Evolutionary conservation across 75 land plant genomes (phyloP).

Genomic region (Pseudotsuga menziesii): DNA sequence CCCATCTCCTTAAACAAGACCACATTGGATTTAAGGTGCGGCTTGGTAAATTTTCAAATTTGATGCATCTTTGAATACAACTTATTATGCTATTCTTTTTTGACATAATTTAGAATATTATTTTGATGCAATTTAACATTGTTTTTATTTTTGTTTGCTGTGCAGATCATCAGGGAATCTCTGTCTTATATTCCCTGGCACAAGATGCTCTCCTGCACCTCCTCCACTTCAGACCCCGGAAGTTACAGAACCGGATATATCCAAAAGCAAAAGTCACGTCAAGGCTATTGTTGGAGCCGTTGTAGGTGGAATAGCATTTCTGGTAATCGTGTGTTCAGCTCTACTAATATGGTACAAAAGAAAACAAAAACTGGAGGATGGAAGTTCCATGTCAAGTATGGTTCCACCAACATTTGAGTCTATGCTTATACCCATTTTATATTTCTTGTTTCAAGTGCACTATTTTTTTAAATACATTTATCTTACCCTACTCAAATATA

Average conservation of each 20-base stretch:
- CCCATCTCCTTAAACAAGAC: conserved; percentile 44
- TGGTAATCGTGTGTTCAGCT: conserved; percentile 14
- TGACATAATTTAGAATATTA: too few species aligned
- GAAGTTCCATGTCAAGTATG: conserved; percentile 8
- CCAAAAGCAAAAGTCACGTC: conserved; percentile 16
- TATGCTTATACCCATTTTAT: neutral
- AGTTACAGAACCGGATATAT: conserved; percentile 25
- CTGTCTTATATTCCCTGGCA: conserved; percentile 38
- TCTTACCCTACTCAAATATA: too few species aligned
- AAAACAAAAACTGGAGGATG: conserved; percentile 17
- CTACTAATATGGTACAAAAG: conserved; percentile 19
- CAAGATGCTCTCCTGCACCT: conserved; percentile 25
- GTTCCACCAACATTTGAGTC: neutral
- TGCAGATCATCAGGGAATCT: conserved; percentile 61
- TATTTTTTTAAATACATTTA: too few species aligned
- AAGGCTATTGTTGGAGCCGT: conserved; percentile 31
- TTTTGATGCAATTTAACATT: too few species aligned
- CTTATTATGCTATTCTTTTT: neutral
- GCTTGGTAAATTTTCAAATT: neutral
- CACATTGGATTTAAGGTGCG: conserved; percentile 48
- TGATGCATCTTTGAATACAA: neutral
- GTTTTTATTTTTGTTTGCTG: neutral
- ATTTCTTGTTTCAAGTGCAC: too few species aligned
- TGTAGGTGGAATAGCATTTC: conserved; percentile 24
- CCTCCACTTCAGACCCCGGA: conserved; percentile 36